Evolutionary conservation across 495 filamentous ascomycete species (phyloP).

Genomic region (Astrocystis sublimbata): DNA sequence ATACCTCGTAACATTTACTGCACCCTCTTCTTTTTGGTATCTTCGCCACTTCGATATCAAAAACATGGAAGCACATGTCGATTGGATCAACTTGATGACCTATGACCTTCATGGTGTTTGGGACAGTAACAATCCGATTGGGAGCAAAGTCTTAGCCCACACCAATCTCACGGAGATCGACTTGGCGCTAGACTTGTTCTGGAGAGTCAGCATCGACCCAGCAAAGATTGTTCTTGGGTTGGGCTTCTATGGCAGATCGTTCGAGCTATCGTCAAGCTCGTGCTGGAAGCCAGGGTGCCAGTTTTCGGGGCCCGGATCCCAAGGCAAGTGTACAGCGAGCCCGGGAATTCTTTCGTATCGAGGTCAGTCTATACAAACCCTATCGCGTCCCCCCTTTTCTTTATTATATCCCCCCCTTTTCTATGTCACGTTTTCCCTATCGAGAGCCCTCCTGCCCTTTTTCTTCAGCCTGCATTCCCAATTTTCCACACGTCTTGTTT

Average conservation of each 20-base stretch:
- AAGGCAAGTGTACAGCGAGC: neutral
- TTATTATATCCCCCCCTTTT: no score
- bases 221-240: neutral
- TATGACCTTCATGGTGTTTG: slow-evolving; percentile 40
- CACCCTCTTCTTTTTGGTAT: neutral
- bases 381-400: no score
- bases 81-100: slow-evolving; percentile 4
- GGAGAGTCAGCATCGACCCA: neutral
- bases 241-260: neutral
- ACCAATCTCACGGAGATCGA: neutral
- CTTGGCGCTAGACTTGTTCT: neutral
- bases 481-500: no score
- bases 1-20: neutral
- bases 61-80: neutral
- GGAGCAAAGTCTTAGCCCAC: neutral
- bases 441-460: no score
- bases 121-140: neutral
- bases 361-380: no score
- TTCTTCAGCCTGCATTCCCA: no score
- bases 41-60: neutral
- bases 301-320: no score
- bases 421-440: no score
- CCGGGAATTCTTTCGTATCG: neutral
- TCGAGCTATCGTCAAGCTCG: neutral
- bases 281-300: neutral